A percentile compares a stretch with the other conserved stretches of the same genome.
Evolutionary conservation across 192 early-diverging fungal genomes (phyloP).

Genomic region (Phycomyces blakesleeanus): DNA sequence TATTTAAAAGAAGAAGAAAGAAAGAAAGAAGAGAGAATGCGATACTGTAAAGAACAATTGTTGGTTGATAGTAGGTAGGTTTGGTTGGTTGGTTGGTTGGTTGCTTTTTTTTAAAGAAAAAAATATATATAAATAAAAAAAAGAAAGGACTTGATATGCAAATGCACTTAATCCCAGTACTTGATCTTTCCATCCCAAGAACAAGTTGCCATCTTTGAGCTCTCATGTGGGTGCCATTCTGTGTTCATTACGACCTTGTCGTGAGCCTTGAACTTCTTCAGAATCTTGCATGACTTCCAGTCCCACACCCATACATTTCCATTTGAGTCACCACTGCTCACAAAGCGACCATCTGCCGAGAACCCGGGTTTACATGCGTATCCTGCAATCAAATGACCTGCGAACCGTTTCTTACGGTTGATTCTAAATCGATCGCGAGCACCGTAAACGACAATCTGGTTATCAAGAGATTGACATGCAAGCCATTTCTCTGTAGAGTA

Average conservation of each 20-base stretch:
- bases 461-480: constrained; percentile 92
- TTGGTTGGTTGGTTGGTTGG: too few species aligned
- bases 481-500: constrained; percentile 79
- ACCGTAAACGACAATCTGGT: constrained; percentile 89
- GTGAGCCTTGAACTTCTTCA: constrained; percentile 90
- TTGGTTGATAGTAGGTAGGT: too few species aligned
- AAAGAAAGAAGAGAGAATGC: too few species aligned
- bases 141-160: too few species aligned
- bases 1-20: too few species aligned
- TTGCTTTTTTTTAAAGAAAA: too few species aligned
- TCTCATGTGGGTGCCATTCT: constrained; percentile 97
- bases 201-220: constrained; percentile 87
- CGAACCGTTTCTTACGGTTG: constrained; percentile 89
- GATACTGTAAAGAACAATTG: too few species aligned
- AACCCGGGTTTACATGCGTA: constrained; percentile 95
- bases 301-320: constrained; percentile 96
- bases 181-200: constrained; percentile 96
- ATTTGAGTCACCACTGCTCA: constrained; percentile 89
- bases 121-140: too few species aligned
- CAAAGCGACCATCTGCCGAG: constrained; percentile 84
- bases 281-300: constrained; percentile 86
- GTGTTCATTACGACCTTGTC: constrained; percentile 84
- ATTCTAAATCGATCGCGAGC: constrained; percentile 81
- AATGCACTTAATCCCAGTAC: constrained; percentile 61
- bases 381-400: constrained; percentile 92